Base-by-base conservation (phyloP, 164 flowering plant species). In the Kingdonia uniflora region DNA sequence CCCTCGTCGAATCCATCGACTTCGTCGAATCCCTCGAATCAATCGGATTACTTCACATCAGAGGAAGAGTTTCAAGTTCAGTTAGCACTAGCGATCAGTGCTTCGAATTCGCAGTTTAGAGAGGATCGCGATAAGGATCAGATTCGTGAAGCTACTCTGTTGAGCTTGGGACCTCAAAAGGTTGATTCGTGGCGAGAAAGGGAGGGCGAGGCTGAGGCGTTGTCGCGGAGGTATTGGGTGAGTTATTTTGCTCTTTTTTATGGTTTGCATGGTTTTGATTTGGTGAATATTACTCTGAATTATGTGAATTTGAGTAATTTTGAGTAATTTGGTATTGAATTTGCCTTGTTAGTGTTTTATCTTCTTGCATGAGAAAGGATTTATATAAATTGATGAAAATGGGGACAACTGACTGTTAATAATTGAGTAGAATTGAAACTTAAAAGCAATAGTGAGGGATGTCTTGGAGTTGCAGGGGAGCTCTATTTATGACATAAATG, bases 221-320 rank as follows among this genome's bases (percentile, higher is more conserved):
- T 78, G 62, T 74, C 91, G 7, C 64, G 77, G 46, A 78, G 74
- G 49, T 87, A 81, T 55, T 87, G 95, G 91, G 95, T 87, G 52
- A 63, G 88, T 54, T 65, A 29, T 29, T 3, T 29, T 29, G 4
- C 4, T 29, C 6, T 29, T 8, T 29, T 29, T 29, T 8, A 29
- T 3, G 4, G 35, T 29, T 29, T 29, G 35, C 35, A 29, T 29
- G 35, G 35, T 8, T 29, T 29, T 29, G 35, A 29, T 29, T 29
- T 3, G 35, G 6, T 29, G 6, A 29, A 29, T 8, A 29, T 29
- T 29, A 29, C 8, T 29, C 6, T 29, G 35, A 29, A 3, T 29
- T 29, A 3, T 29, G 35, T 29, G 35, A 29, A 3, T 29, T 29
- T 29, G 35, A 29, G 8, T 4, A 29, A 29, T 4, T 8, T 29